Evolutionary conservation across 768 basidiomycete genomes (phyloP), one percentile per base, ranked within the genome.

Genomic region (Boletus edulis): DNA sequence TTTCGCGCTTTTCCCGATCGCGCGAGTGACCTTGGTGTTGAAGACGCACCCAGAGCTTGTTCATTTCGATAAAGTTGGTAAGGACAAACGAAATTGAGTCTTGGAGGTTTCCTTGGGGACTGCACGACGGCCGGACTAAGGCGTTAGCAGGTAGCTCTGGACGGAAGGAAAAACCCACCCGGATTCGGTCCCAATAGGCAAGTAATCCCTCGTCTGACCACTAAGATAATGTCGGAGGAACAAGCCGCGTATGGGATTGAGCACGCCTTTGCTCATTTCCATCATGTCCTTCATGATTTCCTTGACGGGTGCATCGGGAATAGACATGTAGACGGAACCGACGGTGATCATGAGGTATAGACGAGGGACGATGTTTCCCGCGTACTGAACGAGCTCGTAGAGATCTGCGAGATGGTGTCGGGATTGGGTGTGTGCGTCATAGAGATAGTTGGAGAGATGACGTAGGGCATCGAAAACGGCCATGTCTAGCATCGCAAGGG

Each of bases 221-320:
- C 91, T 94, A 34, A 98, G 84, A 72, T 98, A 98, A 69, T 99
- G 96, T 27, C 96, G 81, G 35, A 99, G 77, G 74, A 99, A 99
- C 34, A 99, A 76, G 17, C 97, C 97, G 44, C 97, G 81, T 47
- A 94, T 93, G n/a, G 97, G 96, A 69, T 98, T 94, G 59, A 98
- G 80, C 5, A 99, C 94, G 57, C 97, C 97, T 18, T 94, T 80
- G 35, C 94, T 94, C 97, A 98, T 98, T 73, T 99, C 97, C 89
- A 99, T 89, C 96, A 98, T 98, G 73, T 99, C 97, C 80, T 97
- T 98, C 96, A 98, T 99, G 58, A 99, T 94, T 76, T 99, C 96
- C 78, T 94, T 97, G 52, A 98, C 87, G 5, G 96, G 96, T 11
- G 96, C 95, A 55, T 97, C 96, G 3, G 94, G 86, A 49, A 98